Conservation (phyloP, 2,329 filamentous ascomycete species). For the Apiospora saccharicola region DNA sequence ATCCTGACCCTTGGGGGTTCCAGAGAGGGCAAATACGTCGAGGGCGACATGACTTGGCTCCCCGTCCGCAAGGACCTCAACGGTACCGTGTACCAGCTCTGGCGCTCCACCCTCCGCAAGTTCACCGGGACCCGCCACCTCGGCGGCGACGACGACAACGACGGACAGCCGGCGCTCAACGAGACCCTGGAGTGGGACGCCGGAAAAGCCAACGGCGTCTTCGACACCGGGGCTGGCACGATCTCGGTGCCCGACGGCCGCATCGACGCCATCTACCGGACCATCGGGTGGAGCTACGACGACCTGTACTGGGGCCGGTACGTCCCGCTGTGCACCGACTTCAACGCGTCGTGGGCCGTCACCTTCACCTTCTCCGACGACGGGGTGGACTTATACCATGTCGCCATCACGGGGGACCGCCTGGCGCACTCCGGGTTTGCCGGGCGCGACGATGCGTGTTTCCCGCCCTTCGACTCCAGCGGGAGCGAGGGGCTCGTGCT, state of each 20-base stretch:
- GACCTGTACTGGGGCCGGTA: conserved; percentile 38
- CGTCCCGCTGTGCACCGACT: conserved; percentile 46
- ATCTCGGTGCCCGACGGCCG: conserved; percentile 38
- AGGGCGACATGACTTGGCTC: conserved; percentile 36
- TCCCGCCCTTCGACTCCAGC: conserved; percentile 44
- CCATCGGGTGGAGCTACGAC: conserved; percentile 46
- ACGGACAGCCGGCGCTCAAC: conserved; percentile 26
- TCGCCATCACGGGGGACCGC: conserved; percentile 44
- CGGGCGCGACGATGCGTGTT: conserved; percentile 43
- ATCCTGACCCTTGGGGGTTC: conserved; percentile 45
- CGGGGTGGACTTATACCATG: background rate
- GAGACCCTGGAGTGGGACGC: conserved; percentile 22
- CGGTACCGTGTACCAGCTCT: conserved; percentile 40
- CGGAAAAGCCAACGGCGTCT: conserved; percentile 35
- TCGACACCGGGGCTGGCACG: conserved; percentile 43
- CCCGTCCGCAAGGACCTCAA: conserved; percentile 28
- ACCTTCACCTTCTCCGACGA: conserved; percentile 38
- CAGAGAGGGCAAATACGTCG: conserved; percentile 39
- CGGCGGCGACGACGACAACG: background rate
- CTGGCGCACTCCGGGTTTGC: conserved; percentile 44
- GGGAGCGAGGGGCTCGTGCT: conserved; percentile 37
- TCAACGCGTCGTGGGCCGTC: conserved; percentile 46
- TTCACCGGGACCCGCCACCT: conserved; percentile 27
- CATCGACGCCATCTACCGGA: conserved; percentile 41
- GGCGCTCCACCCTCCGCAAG: conserved; percentile 38